phyloP scores from a whole-genome alignment of 2,329 filamentous ascomycete species.

The Trichophyton schoenleinii region DNA sequence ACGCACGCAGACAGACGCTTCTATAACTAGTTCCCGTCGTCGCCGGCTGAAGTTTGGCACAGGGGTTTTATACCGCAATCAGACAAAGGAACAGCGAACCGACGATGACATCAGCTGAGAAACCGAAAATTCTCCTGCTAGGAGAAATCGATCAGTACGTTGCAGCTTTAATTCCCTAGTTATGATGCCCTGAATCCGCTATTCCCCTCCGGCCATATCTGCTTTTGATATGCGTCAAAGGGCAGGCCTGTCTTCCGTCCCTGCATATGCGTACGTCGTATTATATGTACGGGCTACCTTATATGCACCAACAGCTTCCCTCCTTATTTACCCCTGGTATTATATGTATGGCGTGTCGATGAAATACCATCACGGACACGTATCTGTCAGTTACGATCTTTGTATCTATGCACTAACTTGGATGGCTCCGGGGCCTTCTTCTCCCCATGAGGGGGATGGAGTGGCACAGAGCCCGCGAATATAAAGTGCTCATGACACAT shows the following conservation, averaged over 20 bases:
- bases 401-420: neutral
- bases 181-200: neutral
- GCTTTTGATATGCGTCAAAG: neutral
- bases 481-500: constrained; percentile 12
- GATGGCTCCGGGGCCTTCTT: neutral
- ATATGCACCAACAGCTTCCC: neutral
- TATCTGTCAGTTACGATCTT: neutral
- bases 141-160: constrained; percentile 53
- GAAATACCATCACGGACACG: neutral
- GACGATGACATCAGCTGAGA: constrained; percentile 20
- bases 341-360: neutral
- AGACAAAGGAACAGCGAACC: neutral
- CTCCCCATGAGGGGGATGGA: neutral
- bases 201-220: neutral
- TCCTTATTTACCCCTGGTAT: neutral
- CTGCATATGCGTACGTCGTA: neutral
- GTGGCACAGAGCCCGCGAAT: neutral
- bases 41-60: neutral
- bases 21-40: neutral
- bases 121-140: constrained; percentile 50
- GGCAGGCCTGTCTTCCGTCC: neutral
- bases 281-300: neutral
- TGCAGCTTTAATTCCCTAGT: neutral
- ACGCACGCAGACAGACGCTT: neutral
- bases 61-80: neutral